Percentiles rank a stretch among this genome's conserved stretches.
Conservation (phyloP, 805 yeast species). For the Myxozyma geophila region DNA sequence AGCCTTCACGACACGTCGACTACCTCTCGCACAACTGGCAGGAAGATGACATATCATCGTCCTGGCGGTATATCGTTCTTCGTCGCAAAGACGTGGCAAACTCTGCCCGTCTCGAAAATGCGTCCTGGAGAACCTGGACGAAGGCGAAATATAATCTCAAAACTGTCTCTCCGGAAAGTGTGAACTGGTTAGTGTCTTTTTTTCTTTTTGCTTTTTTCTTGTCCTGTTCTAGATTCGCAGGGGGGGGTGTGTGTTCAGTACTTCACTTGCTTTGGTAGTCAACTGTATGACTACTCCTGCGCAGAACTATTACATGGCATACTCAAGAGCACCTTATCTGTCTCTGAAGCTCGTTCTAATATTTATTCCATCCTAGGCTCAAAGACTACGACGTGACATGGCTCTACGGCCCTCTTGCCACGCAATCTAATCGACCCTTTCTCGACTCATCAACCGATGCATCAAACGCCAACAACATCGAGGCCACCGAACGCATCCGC, state of each 20-base stretch:
- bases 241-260: no score
- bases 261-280: no score
- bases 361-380: slow-evolving; percentile 44
- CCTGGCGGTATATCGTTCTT: slow-evolving; percentile 91
- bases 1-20: slow-evolving; percentile 91
- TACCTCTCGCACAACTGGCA: slow-evolving; percentile 96
- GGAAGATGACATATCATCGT: slow-evolving; percentile 86
- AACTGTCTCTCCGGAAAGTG: slow-evolving; percentile 87
- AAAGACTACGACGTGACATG: slow-evolving; percentile 97
- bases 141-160: slow-evolving; percentile 66
- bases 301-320: no score
- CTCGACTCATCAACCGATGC: slow-evolving; percentile 6
- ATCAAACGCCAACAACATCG: neutral
- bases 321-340: no score
- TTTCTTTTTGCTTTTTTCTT: neutral
- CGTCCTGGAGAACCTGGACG: slow-evolving; percentile 96
- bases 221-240: neutral
- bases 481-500: slow-evolving; percentile 10
- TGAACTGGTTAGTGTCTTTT: slow-evolving; percentile 67
- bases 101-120: slow-evolving; percentile 78
- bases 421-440: slow-evolving; percentile 26
- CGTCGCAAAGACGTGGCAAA: slow-evolving; percentile 84
- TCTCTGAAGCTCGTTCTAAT: neutral
- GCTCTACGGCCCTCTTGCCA: slow-evolving; percentile 85
- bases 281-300: no score